Evolutionary conservation across 306 rosid genomes (phyloP).

Genomic region (Delonix regia): DNA sequence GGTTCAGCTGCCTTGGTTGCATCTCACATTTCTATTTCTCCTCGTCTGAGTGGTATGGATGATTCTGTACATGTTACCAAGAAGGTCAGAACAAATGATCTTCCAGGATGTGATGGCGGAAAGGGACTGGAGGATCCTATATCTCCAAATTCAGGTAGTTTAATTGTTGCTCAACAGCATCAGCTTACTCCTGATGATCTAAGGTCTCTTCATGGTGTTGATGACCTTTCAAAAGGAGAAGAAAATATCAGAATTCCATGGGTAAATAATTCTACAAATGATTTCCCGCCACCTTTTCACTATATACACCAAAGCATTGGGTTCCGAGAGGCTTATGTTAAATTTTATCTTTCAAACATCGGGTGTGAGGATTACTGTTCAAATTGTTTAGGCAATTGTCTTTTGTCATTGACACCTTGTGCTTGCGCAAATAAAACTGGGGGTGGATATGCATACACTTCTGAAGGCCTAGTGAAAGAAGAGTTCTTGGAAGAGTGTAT

Average conservation of each 20-base stretch:
- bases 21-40: constrained; percentile 32
- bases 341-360: constrained; percentile 63
- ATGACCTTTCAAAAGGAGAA: constrained; percentile 85
- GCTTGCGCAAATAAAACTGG: constrained; percentile 67
- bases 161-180: constrained; percentile 49
- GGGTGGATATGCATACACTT: constrained; percentile 71
- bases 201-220: constrained; percentile 47
- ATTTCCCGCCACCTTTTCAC: constrained; percentile 62
- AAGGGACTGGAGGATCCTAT: constrained; percentile 39
- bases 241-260: constrained; percentile 75
- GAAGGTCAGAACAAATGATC: constrained; percentile 36
- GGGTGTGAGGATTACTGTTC: constrained; percentile 71
- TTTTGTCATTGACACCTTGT: constrained; percentile 60
- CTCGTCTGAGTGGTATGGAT: constrained; percentile 38
- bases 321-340: constrained; percentile 64
- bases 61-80: constrained; percentile 33
- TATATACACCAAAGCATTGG: constrained; percentile 64
- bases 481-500: constrained; percentile 76
- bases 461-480: constrained; percentile 67
- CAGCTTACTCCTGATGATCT: constrained; percentile 47
- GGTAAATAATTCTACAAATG: constrained; percentile 57
- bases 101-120: constrained; percentile 39
- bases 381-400: constrained; percentile 81
- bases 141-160: constrained; percentile 38
- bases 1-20: constrained; percentile 37